Percentiles rank a stretch among this genome's conserved stretches.
Evolutionary conservation across 1,284 basidiomycete genomes (phyloP).

Genomic region (Malassezia dermatis): DNA sequence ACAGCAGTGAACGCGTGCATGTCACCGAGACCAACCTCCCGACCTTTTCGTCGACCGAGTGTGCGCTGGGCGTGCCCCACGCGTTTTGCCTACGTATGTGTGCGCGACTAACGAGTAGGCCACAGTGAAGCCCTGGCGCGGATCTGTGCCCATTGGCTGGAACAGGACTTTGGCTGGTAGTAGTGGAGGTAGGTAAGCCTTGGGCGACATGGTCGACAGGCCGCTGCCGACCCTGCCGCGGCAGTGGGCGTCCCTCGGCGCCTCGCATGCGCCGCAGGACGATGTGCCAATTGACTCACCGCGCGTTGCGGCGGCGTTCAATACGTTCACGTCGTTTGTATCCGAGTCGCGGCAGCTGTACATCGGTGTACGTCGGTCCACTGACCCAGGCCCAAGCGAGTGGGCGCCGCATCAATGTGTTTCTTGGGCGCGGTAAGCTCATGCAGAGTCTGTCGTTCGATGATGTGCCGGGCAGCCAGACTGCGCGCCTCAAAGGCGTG

Average conservation of each 20-base stretch:
- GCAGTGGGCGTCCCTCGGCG: slow-evolving; percentile 16
- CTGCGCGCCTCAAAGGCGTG: background rate
- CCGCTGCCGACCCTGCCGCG: slow-evolving; percentile 12
- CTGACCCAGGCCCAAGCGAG: slow-evolving; percentile 15
- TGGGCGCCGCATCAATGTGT: slow-evolving; percentile 11
- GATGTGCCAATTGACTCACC: slow-evolving; percentile 6
- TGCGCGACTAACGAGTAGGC: background rate
- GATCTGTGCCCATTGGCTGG: slow-evolving; percentile 11
- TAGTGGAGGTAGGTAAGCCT: slow-evolving; percentile 5
- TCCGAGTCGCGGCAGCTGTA: slow-evolving; percentile 3
- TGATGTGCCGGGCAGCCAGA: slow-evolving; percentile 5
- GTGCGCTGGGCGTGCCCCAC: slow-evolving; percentile 6
- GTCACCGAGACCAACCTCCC: background rate
- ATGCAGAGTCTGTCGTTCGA: slow-evolving; percentile 14
- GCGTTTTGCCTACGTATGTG: slow-evolving; percentile 14
- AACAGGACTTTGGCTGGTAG: background rate
- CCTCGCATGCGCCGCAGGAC: slow-evolving; percentile 7
- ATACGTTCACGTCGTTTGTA: slow-evolving; percentile 13
- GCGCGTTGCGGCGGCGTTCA: slow-evolving; percentile 9
- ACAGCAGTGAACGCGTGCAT: background rate
- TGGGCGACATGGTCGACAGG: background rate
- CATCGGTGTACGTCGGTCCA: slow-evolving; percentile 4
- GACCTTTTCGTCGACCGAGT: slow-evolving; percentile 4
- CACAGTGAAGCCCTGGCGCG: background rate
- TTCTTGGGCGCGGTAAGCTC: background rate